phyloP scores from a whole-genome alignment of 768 basidiomycete genomes.

The Cyathus striatus region DNA sequence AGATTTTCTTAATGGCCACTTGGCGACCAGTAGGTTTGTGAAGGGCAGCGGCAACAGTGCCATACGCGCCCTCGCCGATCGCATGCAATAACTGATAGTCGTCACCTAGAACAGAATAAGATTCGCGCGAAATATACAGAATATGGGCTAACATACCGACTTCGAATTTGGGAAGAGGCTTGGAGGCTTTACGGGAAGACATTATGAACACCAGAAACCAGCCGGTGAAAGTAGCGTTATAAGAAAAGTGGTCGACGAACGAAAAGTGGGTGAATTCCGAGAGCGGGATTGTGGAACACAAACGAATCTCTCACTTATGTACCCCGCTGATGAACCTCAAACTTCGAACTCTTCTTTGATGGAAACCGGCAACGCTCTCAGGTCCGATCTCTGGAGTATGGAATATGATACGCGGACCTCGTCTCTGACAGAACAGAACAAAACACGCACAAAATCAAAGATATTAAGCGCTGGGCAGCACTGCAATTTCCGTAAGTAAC shows the following conservation, averaged over 20 bases:
- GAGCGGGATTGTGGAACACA: conserved; percentile 17
- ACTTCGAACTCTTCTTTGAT: conserved; percentile 9
- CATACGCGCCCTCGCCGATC: conserved; percentile 86
- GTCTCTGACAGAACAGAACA: no score
- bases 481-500: no score
- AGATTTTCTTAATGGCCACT: conserved; percentile 94
- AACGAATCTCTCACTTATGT: conserved; percentile 7
- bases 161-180: conserved; percentile 71
- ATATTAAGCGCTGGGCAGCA: no score
- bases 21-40: conserved; percentile 78
- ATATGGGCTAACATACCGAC: conserved; percentile 38
- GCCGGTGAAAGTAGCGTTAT: conserved; percentile 29
- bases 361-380: conserved; percentile 10
- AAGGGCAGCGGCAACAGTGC: conserved; percentile 83
- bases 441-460: no score
- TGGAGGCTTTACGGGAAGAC: conserved; percentile 55
- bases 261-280: conserved; percentile 21
- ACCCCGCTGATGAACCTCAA: conserved; percentile 1
- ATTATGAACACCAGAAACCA: conserved; percentile 46
- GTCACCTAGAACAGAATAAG: conserved; percentile 39
- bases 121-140: not conserved
- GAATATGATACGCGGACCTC: no score
- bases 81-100: conserved; percentile 71
- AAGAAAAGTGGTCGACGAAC: conserved; percentile 10
- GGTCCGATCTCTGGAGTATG: not conserved